Conservation (phyloP, 306 rosid species). For the Begonia masoniana region DNA sequence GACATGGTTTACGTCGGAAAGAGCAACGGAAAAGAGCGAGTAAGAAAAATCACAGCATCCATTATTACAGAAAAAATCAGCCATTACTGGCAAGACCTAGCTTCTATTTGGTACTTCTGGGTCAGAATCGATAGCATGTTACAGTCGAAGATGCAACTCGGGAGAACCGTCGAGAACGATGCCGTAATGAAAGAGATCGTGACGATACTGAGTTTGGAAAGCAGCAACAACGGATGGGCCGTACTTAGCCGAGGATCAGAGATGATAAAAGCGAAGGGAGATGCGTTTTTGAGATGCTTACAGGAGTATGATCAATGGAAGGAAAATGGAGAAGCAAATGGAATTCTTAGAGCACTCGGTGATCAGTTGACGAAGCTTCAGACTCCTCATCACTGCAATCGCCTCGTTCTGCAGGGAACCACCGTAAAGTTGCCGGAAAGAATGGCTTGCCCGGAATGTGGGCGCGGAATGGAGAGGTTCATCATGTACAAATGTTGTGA, state of each 20-base stretch:
- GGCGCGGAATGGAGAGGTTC: conserved; percentile 63
- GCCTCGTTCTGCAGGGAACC: conserved; percentile 61
- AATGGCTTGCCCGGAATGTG: conserved; percentile 77
- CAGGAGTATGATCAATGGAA: conserved; percentile 33
- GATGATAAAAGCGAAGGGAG: conserved; percentile 41
- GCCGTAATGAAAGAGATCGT: conserved; percentile 31
- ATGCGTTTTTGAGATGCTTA: conserved; percentile 22
- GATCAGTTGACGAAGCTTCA: conserved; percentile 22
- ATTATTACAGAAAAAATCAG: conserved; percentile 25
- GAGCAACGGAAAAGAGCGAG: conserved; percentile 32
- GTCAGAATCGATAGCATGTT: conserved; percentile 48
- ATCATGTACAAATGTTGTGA: conserved; percentile 82
- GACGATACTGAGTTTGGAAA: conserved; percentile 35
- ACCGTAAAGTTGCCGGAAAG: conserved; percentile 47
- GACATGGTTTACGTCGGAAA: conserved; percentile 46
- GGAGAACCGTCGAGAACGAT: conserved; percentile 19
- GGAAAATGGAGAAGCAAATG: conserved; percentile 7
- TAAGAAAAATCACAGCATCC: conserved; percentile 15
- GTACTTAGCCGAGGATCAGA: conserved; percentile 30
- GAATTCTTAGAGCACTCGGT: conserved; percentile 30
- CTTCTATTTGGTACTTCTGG: conserved; percentile 58
- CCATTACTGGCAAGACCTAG: conserved; percentile 22
- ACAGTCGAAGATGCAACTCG: conserved; percentile 40
- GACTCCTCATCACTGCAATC: conserved; percentile 60
- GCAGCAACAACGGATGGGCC: conserved; percentile 29